Evolutionary conservation across 805 yeast genomes (phyloP).

Genomic region (Zygosaccharomyces pseudorouxii): DNA sequence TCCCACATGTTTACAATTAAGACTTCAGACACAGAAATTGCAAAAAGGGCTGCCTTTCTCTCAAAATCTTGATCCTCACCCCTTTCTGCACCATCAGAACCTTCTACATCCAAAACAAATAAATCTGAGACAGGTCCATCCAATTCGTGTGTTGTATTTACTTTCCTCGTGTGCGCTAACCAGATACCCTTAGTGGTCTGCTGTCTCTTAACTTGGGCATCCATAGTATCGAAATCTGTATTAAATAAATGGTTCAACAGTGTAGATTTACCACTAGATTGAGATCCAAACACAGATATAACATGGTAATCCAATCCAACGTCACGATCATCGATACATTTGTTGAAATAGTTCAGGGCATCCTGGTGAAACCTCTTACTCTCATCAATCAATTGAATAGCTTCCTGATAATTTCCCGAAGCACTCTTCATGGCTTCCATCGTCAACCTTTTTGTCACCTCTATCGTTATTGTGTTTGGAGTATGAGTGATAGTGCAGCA

Average conservation of each 20-base stretch:
- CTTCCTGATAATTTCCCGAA: slow-evolving; percentile 9
- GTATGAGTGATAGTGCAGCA: not conserved
- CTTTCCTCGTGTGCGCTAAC: slow-evolving; percentile 55
- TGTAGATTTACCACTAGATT: slow-evolving; percentile 94
- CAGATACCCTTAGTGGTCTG: slow-evolving; percentile 89
- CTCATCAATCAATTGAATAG: slow-evolving; percentile 54
- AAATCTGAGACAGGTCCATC: slow-evolving; percentile 37
- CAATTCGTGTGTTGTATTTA: slow-evolving; percentile 26
- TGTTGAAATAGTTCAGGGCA: slow-evolving; percentile 22
- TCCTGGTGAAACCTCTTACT: slow-evolving; percentile 41
- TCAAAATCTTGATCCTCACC: slow-evolving; percentile 99
- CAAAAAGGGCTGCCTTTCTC: slow-evolving; percentile 92
- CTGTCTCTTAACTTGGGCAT: slow-evolving; percentile 65
- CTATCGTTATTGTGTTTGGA: not conserved
- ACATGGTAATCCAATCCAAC: slow-evolving; percentile 78
- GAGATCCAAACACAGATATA: slow-evolving; percentile 95
- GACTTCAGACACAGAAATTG: slow-evolving; percentile 85
- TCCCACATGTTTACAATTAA: slow-evolving; percentile 95
- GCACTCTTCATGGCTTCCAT: slow-evolving; percentile 1
- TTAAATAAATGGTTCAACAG: slow-evolving; percentile 79
- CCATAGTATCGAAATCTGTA: slow-evolving; percentile 90
- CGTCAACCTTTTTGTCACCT: not conserved
- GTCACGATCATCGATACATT: slow-evolving; percentile 27
- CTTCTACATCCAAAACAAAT: slow-evolving; percentile 95
- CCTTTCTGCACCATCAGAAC: slow-evolving; percentile 95